phyloP scores from a whole-genome alignment of 345 rosid genomes.

The Citrus inodora region DNA sequence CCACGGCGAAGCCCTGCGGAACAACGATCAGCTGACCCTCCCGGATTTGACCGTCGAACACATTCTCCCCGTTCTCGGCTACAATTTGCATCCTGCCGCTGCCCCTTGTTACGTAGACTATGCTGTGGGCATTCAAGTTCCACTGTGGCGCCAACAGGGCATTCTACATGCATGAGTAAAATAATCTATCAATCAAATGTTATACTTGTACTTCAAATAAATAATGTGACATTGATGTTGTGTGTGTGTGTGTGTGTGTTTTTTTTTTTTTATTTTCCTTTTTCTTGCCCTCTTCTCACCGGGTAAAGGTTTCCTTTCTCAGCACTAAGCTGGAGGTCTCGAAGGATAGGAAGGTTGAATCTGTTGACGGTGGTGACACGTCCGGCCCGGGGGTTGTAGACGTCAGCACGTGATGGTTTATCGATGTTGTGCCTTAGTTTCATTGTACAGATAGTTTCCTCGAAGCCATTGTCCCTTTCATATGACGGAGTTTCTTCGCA shows the following conservation, averaged over 20 bases:
- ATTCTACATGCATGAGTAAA: conserved; percentile 24
- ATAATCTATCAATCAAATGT: neutral
- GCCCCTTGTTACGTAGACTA: conserved; percentile 32
- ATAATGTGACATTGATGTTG: too few relatives aligned
- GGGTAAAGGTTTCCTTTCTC: conserved; percentile 43
- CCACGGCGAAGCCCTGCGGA: conserved; percentile 32
- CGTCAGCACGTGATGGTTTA: conserved; percentile 47
- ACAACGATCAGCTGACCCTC: conserved; percentile 35
- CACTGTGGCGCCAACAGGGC: conserved; percentile 33
- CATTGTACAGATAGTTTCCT: conserved; percentile 54
- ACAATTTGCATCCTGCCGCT: conserved; percentile 31
- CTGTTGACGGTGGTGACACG: conserved; percentile 53
- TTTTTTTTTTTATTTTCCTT: neutral
- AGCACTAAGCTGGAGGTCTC: conserved; percentile 45
- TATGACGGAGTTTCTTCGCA: too few relatives aligned
- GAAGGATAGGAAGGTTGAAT: conserved; percentile 53
- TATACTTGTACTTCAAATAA: neutral
- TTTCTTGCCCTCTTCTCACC: neutral
- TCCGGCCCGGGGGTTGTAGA: conserved; percentile 62
- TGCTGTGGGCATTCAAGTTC: conserved; percentile 39
- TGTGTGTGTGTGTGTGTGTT: neutral
- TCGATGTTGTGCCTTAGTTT: conserved; percentile 43
- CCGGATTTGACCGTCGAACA: conserved; percentile 25
- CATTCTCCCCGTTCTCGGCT: conserved; percentile 20
- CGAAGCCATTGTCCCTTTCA: conserved; percentile 39